phyloP scores from a whole-genome alignment of 257 asterid species.

The Solanum phureja region DNA sequence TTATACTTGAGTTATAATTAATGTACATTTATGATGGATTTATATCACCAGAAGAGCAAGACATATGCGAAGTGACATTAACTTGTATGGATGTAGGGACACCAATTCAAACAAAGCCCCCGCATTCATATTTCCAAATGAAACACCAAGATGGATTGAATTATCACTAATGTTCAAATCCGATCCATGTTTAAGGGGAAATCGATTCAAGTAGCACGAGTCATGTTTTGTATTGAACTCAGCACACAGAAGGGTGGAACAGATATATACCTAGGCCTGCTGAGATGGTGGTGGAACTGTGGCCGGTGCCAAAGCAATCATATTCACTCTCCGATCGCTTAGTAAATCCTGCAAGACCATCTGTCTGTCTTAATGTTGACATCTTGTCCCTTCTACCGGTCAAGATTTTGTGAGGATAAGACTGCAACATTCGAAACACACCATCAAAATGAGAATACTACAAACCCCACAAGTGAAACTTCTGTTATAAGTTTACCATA shows the following conservation, averaged over 20 bases:
- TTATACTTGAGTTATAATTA: background rate
- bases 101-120: background rate
- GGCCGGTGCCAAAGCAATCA: slow-evolving; percentile 94
- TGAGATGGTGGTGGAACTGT: slow-evolving; percentile 93
- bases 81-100: background rate
- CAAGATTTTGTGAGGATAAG: slow-evolving; percentile 93
- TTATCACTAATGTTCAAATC: background rate
- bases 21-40: background rate
- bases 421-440: slow-evolving; percentile 26
- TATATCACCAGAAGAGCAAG: background rate
- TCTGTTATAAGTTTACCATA: background rate
- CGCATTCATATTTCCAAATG: background rate
- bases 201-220: background rate
- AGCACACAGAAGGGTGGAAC: background rate
- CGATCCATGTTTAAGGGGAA: no score
- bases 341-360: slow-evolving; percentile 82
- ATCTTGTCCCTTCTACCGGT: slow-evolving; percentile 83
- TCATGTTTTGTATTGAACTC: background rate
- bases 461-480: background rate
- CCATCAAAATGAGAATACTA: background rate
- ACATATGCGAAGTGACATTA: background rate
- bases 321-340: slow-evolving; percentile 91
- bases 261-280: slow-evolving; percentile 69
- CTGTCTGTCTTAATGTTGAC: slow-evolving; percentile 80
- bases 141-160: background rate